phyloP scores from a whole-genome alignment of 805 yeast genomes.

The Myxozyma geophila region DNA sequence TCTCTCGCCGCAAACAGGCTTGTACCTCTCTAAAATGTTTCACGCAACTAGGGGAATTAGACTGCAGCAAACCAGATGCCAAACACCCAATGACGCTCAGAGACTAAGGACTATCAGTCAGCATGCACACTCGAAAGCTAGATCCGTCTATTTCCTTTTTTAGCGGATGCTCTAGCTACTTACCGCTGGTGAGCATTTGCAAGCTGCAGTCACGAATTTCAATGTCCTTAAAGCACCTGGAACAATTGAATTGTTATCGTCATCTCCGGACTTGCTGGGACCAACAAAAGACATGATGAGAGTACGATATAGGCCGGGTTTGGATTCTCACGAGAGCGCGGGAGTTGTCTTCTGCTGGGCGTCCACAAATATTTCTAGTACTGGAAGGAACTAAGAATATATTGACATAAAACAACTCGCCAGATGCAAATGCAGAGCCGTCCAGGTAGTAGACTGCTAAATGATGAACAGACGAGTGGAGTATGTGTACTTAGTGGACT shows the following conservation, averaged over 20 bases:
- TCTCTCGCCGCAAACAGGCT: background rate
- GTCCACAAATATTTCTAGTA: no score
- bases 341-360: no score
- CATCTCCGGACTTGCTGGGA: slow-evolving; percentile 1
- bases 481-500: no score
- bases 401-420: no score
- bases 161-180: background rate
- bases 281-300: background rate
- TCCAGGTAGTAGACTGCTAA: no score
- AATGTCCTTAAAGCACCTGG: background rate
- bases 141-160: no score
- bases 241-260: background rate
- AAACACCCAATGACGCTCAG: background rate
- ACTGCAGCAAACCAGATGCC: background rate
- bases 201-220: background rate
- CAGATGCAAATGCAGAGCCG: no score
- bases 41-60: background rate
- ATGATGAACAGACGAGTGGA: no score
- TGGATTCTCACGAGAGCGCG: no score
- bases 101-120: background rate
- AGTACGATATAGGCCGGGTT: no score
- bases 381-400: no score
- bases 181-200: slow-evolving; percentile 5
- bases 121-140: no score
- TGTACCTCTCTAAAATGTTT: background rate